phyloP scores from a whole-genome alignment of 371 early-diverging fungal genomes.

The Mucor irregularis region DNA sequence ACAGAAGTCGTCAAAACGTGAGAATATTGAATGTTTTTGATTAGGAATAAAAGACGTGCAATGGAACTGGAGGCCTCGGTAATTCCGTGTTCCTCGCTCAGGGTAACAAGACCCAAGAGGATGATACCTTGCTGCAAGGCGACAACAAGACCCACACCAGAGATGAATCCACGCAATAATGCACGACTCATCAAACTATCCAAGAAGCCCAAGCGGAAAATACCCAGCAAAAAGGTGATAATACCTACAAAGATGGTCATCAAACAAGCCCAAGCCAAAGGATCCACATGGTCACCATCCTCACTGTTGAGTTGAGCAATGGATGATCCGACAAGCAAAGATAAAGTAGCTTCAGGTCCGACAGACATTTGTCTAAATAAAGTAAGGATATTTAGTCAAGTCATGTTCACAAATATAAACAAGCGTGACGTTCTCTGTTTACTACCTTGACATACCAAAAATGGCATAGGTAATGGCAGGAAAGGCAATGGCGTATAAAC shows the following conservation, averaged over 20 bases:
- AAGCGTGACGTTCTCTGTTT: not conserved
- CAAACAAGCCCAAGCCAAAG: conserved; percentile 67
- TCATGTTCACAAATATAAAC: not conserved
- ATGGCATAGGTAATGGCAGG: conserved; percentile 87
- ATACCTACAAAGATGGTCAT: conserved; percentile 87
- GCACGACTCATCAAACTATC: conserved; percentile 94
- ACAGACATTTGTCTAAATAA: conserved; percentile 76
- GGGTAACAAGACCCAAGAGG: conserved; percentile 68
- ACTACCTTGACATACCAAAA: conserved; percentile 88
- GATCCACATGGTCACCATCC: conserved; percentile 41
- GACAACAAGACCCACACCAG: conserved; percentile 89
- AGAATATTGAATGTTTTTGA: conserved; percentile 48
- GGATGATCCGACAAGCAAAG: conserved; percentile 85
- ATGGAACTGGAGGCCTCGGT: conserved; percentile 74
- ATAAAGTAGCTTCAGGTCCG: conserved; percentile 92
- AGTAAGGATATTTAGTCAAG: too few relatives aligned
- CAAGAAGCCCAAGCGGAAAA: conserved; percentile 92
- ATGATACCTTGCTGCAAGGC: conserved; percentile 82
- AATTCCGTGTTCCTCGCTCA: conserved; percentile 48
- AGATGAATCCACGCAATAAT: conserved; percentile 88
- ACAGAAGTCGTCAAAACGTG: conserved; percentile 72
- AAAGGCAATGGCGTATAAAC: conserved; percentile 83
- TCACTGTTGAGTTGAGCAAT: conserved; percentile 52
- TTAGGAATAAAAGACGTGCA: conserved; percentile 66
- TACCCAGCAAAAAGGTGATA: conserved; percentile 87